These are phyloP conservation scores for Stipa capillata DNA, from an alignment of 176 grass and related monocot genomes.

Conservation along the genomic window DNA sequence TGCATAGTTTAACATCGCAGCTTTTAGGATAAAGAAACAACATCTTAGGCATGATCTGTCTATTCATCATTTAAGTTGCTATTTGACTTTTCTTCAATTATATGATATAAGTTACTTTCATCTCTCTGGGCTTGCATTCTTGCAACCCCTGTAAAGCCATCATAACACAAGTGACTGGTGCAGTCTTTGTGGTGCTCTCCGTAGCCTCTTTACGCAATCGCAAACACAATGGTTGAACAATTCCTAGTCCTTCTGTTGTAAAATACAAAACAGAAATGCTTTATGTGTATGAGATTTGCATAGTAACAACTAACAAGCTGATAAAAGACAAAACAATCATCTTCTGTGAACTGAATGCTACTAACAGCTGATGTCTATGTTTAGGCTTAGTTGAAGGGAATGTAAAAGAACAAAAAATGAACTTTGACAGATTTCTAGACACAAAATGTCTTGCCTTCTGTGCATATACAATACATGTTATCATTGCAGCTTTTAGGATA, in stretches of 20 bases:
- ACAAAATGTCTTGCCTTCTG: background rate
- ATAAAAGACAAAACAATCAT: background rate
- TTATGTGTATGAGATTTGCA: background rate
- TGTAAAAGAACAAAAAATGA: no score
- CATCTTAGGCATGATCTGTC: background rate
- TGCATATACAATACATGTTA: background rate
- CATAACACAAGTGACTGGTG: background rate
- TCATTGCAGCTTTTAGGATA: constrained; percentile 3
- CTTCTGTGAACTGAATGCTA: background rate
- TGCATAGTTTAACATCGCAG: background rate
- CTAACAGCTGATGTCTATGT: no score
- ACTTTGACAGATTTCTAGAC: background rate
- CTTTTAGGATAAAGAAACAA: constrained; percentile 9
- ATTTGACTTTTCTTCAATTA: background rate
- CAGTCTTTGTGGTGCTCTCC: background rate
- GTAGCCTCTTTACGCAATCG: background rate
- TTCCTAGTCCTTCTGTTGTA: background rate
- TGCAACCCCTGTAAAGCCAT: background rate
- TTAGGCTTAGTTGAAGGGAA: no score
- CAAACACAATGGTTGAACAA: background rate
- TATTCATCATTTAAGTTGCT: constrained; percentile 1
- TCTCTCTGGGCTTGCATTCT: background rate
- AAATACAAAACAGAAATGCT: background rate
- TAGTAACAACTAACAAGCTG: background rate
- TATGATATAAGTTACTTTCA: constrained; percentile 6